phyloP scores from a whole-genome alignment of 2,329 filamentous ascomycete species.

The Claviceps purpurea region DNA sequence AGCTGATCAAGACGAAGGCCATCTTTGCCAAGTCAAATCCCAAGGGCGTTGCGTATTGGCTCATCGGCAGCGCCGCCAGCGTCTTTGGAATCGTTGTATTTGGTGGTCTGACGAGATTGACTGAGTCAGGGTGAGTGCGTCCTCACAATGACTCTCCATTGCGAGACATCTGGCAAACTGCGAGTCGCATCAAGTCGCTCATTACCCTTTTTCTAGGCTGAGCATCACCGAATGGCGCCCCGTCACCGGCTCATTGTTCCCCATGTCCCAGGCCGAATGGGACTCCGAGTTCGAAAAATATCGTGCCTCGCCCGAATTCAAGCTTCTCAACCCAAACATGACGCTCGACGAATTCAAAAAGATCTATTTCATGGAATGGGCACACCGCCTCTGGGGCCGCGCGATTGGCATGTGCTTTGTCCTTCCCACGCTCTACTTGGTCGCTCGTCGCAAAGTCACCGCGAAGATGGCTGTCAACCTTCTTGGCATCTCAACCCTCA shows the following conservation, averaged over 20 bases:
- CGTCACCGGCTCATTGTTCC: slow-evolving; percentile 82
- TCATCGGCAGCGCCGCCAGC: slow-evolving; percentile 78
- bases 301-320: slow-evolving; percentile 82
- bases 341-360: slow-evolving; percentile 87
- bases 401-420: slow-evolving; percentile 84
- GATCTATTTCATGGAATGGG: slow-evolving; percentile 99
- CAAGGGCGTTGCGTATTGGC: slow-evolving; percentile 79
- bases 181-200: not conserved
- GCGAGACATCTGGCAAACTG: not conserved
- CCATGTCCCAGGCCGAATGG: slow-evolving; percentile 69
- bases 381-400: slow-evolving; percentile 86
- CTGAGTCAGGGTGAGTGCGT: slow-evolving; percentile 71
- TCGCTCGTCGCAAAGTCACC: slow-evolving; percentile 66
- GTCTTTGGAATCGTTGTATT: slow-evolving; percentile 97
- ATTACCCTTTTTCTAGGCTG: slow-evolving; percentile 39
- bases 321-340: slow-evolving; percentile 87
- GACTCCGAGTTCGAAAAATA: slow-evolving; percentile 89
- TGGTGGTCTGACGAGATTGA: slow-evolving; percentile 83
- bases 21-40: slow-evolving; percentile 50
- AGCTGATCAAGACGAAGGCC: slow-evolving; percentile 22
- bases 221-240: slow-evolving; percentile 99
- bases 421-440: slow-evolving; percentile 76
- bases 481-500: slow-evolving; percentile 71
- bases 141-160: not conserved
- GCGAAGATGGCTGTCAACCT: slow-evolving; percentile 64